Base-by-base conservation (phyloP, 2,329 filamentous ascomycete species). In the Anisogramma anomala region DNA sequence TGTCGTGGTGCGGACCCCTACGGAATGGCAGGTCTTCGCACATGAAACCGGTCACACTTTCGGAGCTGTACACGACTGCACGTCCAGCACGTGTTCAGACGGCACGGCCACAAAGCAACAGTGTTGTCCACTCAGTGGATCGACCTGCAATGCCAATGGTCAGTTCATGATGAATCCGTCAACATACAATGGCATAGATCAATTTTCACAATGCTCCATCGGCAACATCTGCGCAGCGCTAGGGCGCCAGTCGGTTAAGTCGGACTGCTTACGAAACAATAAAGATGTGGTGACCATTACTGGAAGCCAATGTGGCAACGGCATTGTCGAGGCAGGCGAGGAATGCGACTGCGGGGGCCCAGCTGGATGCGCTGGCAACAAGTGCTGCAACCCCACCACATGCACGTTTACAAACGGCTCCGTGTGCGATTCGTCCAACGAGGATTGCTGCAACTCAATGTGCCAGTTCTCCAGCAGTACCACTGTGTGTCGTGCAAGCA, bases 111-210 rank as follows among this genome's bases (percentile, higher is more conserved):
- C 58, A 8, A 61, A 57, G 41, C 70, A 70, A 50, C 62, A 72
- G 52, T 98, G 91, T 60, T 98, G 91, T 53, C 91, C 88, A 0
- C 67, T 94, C 6, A 82, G 70, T 51, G 54, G 65, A 7, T 58
- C 47, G 31, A 69, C 65, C 0, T 98, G 91, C 59, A 69, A 93
- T 59, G 91, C 91, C 17, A 66, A 70, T 31, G 80, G 75, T n/a
- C 62, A 71, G 45, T 98, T 78, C 63, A 87, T 98, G 61, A 98
- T 98, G 91, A 96, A 96, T 58, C 91, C 91, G 0, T 91, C 84
- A 9, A 91, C 89, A 1, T 74, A 72, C 10, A 58, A 68, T 7
- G 74, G 76, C 42, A 85, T 95, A 56, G 81, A 72, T 1, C 65
- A 72, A 31, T 98, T 98, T 63, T 95, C 87, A 1, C 73, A 81